Evolutionary conservation across 805 yeast species (phyloP).

Genomic region (Wickerhamomyces tratensis): DNA sequence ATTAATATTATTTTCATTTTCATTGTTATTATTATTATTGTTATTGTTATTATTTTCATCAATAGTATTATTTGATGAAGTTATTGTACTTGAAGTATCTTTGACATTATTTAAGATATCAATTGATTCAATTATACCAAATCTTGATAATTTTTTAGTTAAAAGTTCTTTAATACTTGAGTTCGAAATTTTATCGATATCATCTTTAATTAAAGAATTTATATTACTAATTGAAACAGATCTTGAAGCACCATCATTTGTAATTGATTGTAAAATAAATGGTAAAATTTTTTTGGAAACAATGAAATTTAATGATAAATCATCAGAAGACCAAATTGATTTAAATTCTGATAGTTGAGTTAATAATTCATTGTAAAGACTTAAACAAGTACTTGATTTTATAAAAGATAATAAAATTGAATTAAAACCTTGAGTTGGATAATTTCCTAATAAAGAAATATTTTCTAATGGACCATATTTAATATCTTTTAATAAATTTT

Average conservation of each 20-base stretch:
- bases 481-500: constrained; percentile 32
- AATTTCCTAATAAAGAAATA: constrained; percentile 29
- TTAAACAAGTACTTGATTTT: constrained; percentile 24
- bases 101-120: constrained; percentile 33
- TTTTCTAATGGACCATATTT: constrained; percentile 58
- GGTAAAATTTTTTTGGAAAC: constrained; percentile 18
- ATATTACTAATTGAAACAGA: constrained; percentile 82
- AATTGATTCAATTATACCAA: constrained; percentile 57
- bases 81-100: constrained; percentile 40
- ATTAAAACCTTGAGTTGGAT: constrained; percentile 15
- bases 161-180: constrained; percentile 20
- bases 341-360: constrained; percentile 27
- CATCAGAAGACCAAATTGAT: constrained; percentile 27
- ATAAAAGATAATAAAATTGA: constrained; percentile 15
- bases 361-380: constrained; percentile 26
- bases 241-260: constrained; percentile 85
- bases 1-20: neutral
- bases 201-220: constrained; percentile 30
- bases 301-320: constrained; percentile 25
- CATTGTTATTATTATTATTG: no score
- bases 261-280: constrained; percentile 33
- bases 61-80: no score
- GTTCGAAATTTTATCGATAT: constrained; percentile 5
- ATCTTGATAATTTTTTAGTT: constrained; percentile 38
- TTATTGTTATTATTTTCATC: no score